Percentiles rank a stretch among this genome's conserved stretches.
Conservation (phyloP, 352 stramenopile species). For the Pythium vanterpoolii region DNA sequence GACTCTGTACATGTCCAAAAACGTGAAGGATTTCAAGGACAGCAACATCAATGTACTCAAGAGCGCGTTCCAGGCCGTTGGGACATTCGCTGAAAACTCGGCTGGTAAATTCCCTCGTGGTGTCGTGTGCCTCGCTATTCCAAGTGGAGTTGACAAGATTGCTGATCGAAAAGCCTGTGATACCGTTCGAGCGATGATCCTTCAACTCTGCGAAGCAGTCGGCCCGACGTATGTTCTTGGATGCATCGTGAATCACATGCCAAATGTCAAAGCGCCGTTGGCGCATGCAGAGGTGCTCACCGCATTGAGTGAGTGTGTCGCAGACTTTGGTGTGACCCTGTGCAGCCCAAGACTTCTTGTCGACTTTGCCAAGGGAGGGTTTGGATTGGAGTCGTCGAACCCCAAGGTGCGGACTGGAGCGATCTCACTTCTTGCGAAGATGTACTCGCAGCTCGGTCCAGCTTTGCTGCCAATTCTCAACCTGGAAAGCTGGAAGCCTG, state of each 20-base stretch:
- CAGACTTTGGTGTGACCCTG: conserved; percentile 68
- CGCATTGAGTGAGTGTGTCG: conserved; percentile 64
- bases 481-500: conserved; percentile 82
- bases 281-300: conserved; percentile 68
- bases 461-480: conserved; percentile 76
- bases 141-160: conserved; percentile 78
- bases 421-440: conserved; percentile 61
- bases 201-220: conserved; percentile 72
- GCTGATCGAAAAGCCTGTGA: conserved; percentile 78
- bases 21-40: conserved; percentile 87
- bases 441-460: conserved; percentile 85
- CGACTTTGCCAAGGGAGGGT: conserved; percentile 69
- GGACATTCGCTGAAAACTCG: conserved; percentile 58
- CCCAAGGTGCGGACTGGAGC: conserved; percentile 69
- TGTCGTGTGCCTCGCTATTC: conserved; percentile 68
- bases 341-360: conserved; percentile 73
- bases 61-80: conserved; percentile 79
- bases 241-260: conserved; percentile 74
- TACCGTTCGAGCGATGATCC: conserved; percentile 61
- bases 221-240: conserved; percentile 73
- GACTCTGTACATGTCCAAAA: conserved; percentile 62
- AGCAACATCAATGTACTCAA: conserved; percentile 89
- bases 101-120: conserved; percentile 64
- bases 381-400: conserved; percentile 77
- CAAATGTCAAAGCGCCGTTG: conserved; percentile 73